Evolutionary conservation across 805 yeast species (phyloP).

Genomic region (Starmerella stigmatis): DNA sequence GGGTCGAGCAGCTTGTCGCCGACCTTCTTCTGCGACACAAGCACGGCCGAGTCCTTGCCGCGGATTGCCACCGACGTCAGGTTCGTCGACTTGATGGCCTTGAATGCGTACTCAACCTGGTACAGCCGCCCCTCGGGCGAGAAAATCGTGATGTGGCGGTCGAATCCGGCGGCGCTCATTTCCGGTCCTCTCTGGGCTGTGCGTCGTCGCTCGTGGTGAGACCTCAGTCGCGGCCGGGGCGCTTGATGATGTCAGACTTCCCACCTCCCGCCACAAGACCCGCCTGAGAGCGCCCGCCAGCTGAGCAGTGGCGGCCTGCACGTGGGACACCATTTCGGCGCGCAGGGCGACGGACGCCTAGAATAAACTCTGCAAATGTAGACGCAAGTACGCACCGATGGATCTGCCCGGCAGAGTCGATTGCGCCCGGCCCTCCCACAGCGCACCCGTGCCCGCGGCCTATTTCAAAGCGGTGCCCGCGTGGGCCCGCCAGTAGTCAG

Average conservation of each 20-base stretch:
- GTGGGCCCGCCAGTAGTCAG: slow-evolving; percentile 4
- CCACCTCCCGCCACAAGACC: neutral
- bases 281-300: no score
- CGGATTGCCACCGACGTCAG: slow-evolving; percentile 79
- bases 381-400: no score
- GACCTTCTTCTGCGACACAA: slow-evolving; percentile 89
- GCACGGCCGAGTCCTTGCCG: slow-evolving; percentile 77
- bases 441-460: no score
- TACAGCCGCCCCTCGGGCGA: slow-evolving; percentile 97
- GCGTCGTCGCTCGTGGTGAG: no score
- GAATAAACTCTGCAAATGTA: neutral
- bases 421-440: no score
- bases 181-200: neutral
- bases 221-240: neutral
- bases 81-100: slow-evolving; percentile 88
- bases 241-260: slow-evolving; percentile 1
- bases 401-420: no score
- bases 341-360: neutral
- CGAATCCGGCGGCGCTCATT: slow-evolving; percentile 69
- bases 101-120: slow-evolving; percentile 97
- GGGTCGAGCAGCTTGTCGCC: slow-evolving; percentile 92
- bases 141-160: slow-evolving; percentile 95
- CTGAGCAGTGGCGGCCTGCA: neutral
- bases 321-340: neutral
- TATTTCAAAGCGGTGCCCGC: neutral